Conservation (phyloP, 148 eudicot genomes). For the Nepenthes mirabilis region DNA sequence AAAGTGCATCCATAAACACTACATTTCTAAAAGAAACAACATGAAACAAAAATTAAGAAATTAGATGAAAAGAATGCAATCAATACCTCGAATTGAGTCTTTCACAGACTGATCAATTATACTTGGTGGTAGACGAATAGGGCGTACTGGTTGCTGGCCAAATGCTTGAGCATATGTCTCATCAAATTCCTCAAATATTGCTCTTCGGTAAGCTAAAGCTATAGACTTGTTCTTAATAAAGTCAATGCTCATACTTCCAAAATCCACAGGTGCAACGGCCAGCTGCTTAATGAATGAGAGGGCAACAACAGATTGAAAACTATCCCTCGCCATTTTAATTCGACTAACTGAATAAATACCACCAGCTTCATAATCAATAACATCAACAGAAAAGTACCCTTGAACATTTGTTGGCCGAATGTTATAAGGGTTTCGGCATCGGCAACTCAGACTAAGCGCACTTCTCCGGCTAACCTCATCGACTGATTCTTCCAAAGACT, state of each 20-base stretch:
- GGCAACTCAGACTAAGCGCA: slow-evolving; percentile 60
- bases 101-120: not conserved
- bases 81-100: not conserved
- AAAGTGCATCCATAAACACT: too few relatives aligned
- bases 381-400: slow-evolving; percentile 57
- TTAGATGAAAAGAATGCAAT: not conserved
- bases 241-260: slow-evolving; percentile 18
- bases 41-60: not conserved
- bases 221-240: slow-evolving; percentile 48
- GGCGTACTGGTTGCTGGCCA: slow-evolving; percentile 20
- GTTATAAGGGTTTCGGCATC: slow-evolving; percentile 51
- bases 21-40: not conserved
- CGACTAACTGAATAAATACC: slow-evolving; percentile 39
- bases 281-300: slow-evolving; percentile 43
- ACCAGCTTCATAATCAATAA: slow-evolving; percentile 53
- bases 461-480: slow-evolving; percentile 70
- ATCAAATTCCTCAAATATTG: slow-evolving; percentile 71
- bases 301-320: slow-evolving; percentile 36
- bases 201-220: slow-evolving; percentile 59
- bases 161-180: slow-evolving; percentile 91
- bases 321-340: slow-evolving; percentile 59
- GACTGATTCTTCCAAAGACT: slow-evolving; percentile 79
- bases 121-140: not conserved
- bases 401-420: slow-evolving; percentile 37
- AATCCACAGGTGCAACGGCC: slow-evolving; percentile 38